A percentile compares a stretch with the other conserved stretches of the same genome.
phyloP scores from a whole-genome alignment of 352 stramenopile species.

The Stramenopiles sp. region DNA sequence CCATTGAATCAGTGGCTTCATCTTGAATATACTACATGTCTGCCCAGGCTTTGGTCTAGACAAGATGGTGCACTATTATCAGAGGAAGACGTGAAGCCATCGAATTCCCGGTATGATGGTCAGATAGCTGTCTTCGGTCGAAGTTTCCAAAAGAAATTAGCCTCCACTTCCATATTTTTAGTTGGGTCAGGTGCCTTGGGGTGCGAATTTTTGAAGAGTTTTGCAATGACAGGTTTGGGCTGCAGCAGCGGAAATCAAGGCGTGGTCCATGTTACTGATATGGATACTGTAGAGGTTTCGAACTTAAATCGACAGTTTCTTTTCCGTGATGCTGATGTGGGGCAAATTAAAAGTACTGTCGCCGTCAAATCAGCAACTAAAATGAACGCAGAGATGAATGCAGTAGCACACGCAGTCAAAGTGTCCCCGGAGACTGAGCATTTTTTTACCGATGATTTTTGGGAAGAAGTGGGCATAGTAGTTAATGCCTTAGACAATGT shows the following conservation, averaged over 20 bases:
- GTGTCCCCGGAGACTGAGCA: constrained; percentile 80
- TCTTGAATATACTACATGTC: constrained; percentile 27
- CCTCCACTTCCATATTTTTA: constrained; percentile 77
- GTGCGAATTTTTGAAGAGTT: constrained; percentile 99
- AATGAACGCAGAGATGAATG: constrained; percentile 88
- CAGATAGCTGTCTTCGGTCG: constrained; percentile 70
- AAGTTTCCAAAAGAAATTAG: constrained; percentile 42
- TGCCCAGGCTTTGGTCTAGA: neutral
- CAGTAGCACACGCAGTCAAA: constrained; percentile 50
- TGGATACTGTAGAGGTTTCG: constrained; percentile 97
- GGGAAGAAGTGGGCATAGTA: constrained; percentile 71
- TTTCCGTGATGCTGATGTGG: constrained; percentile 90
- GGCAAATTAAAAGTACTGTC: constrained; percentile 74
- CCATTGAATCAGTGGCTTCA: constrained; percentile 57
- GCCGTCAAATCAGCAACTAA: constrained; percentile 63
- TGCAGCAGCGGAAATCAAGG: constrained; percentile 34
- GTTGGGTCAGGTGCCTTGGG: constrained; percentile 95
- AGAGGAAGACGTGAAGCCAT: neutral
- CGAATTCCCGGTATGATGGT: constrained; percentile 67
- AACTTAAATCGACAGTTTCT: constrained; percentile 98
- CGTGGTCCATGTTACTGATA: constrained; percentile 85
- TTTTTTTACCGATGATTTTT: constrained; percentile 96
- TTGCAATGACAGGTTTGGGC: constrained; percentile 93
- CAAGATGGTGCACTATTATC: neutral
- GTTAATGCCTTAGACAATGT: constrained; percentile 97